These are phyloP conservation scores for Populus simonii DNA, from an alignment of 345 rosid species.

Conservation along the genomic window DNA sequence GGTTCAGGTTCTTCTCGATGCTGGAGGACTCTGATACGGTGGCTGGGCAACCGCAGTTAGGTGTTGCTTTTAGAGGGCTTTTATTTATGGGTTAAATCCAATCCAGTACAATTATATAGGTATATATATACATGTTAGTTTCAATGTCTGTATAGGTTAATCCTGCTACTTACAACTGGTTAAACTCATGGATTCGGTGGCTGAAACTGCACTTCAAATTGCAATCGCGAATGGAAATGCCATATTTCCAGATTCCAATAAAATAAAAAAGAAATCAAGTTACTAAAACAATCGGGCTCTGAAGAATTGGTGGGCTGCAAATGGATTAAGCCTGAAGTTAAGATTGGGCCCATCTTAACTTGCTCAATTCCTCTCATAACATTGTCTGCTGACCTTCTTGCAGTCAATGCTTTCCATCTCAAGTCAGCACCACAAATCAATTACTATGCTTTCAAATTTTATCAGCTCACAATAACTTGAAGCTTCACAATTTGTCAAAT, in stretches of 20 bases:
- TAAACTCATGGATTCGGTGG: not conserved
- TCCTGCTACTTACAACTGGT: not conserved
- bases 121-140: not conserved
- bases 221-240: not conserved
- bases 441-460: not conserved
- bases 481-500: too few species aligned
- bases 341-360: not conserved
- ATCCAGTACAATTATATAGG: not conserved
- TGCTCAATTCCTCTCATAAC: not conserved
- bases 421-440: not conserved
- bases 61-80: not conserved
- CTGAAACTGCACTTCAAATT: not conserved
- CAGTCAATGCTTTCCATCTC: not conserved
- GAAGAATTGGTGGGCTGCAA: not conserved
- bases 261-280: too few species aligned
- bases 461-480: not conserved
- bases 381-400: too few species aligned
- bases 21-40: not conserved
- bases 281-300: too few species aligned
- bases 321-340: not conserved
- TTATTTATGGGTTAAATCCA: not conserved
- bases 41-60: not conserved
- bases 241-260: not conserved
- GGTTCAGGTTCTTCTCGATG: not conserved
- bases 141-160: slow-evolving; percentile 2